Conservation (phyloP, 2,329 filamentous ascomycete species). For the Immersiporthe knoxdaviesiana region DNA sequence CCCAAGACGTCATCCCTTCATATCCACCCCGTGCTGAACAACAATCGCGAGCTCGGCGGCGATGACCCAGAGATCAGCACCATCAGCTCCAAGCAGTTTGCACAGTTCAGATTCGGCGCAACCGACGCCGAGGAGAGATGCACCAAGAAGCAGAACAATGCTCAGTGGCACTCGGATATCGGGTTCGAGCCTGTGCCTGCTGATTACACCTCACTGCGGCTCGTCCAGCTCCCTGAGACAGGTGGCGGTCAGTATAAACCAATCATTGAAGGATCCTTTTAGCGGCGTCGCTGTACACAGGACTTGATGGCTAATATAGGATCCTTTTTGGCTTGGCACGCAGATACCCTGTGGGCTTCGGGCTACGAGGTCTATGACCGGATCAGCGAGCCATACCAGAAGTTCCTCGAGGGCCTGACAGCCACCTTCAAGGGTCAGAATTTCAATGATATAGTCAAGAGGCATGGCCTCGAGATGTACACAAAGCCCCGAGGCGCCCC, state of each 20-base stretch:
- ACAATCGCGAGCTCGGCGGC: conserved; percentile 54
- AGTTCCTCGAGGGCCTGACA: conserved; percentile 50
- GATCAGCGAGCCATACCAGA: conserved; percentile 50
- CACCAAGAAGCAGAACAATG: conserved; percentile 39
- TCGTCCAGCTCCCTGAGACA: conserved; percentile 48
- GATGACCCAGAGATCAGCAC: conserved; percentile 60
- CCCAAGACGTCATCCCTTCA: conserved; percentile 61
- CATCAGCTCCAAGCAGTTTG: conserved; percentile 57
- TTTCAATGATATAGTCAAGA: conserved; percentile 45
- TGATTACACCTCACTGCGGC: conserved; percentile 57
- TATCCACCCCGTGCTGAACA: conserved; percentile 63
- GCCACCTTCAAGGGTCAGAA: conserved; percentile 49
- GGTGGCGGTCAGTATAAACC: conserved; percentile 38
- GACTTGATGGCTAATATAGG: background rate
- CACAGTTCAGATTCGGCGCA: conserved; percentile 38
- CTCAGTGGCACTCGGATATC: conserved; percentile 58
- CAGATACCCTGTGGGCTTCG: conserved; percentile 50
- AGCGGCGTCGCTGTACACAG: no score
- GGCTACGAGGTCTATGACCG: conserved; percentile 54
- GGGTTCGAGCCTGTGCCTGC: conserved; percentile 57
- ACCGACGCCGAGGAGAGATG: conserved; percentile 33
- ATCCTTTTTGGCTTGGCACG: no score
- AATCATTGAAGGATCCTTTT: background rate
- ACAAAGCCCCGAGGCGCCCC: conserved; percentile 53
- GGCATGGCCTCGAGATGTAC: conserved; percentile 49